Evolutionary conservation across 805 yeast species (phyloP), one percentile per base, ranked within the genome.

Genomic region (Kazachstania psychrophila): DNA sequence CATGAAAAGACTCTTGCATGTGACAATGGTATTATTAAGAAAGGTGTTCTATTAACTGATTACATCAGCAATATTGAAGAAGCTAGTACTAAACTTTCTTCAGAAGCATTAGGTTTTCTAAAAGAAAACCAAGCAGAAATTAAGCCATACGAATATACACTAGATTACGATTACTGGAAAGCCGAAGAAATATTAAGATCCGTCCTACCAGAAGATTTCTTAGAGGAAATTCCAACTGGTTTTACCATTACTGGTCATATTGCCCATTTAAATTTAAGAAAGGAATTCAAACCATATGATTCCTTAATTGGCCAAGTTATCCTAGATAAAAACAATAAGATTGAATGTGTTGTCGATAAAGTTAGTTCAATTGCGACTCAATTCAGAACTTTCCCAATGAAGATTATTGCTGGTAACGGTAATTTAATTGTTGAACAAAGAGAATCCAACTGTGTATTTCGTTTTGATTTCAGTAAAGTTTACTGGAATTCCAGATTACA

Each of bases 401-500:
- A 88, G 43, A 78, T 94, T 0, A 67, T 92, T 36, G 98, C 97
- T 0, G 97, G 98, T 6, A 77, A 73, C 39, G 69, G 73, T 25
- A 52, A 49, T 46, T 74, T 83, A 44, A 54, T 74, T 25, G 98
- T 89, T 11, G 60, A 83, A 45, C 96, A 89, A 59, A 74, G 70
- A 44, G 98, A 92, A 57, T 75, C 88, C 41, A 84, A 84, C 24
- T 89, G 99, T 64, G 60, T 65, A 9, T 92, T 92, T 62, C 72
- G 66, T 32, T 89, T 92, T 59, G 95, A 92, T 53, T 92, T 94
- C 57, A 74, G 84, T 40, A 83, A 85, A 54, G 98, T 94, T 5
- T 92, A 94, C 61, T 92, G 99, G 99, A 92, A 92, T 57, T 85
- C 96, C 12, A 72, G 98, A 47, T 67, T 92, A 34, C 89, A 87